Conservation (phyloP, 2,329 filamentous ascomycete species). For the Penicillium freii region DNA sequence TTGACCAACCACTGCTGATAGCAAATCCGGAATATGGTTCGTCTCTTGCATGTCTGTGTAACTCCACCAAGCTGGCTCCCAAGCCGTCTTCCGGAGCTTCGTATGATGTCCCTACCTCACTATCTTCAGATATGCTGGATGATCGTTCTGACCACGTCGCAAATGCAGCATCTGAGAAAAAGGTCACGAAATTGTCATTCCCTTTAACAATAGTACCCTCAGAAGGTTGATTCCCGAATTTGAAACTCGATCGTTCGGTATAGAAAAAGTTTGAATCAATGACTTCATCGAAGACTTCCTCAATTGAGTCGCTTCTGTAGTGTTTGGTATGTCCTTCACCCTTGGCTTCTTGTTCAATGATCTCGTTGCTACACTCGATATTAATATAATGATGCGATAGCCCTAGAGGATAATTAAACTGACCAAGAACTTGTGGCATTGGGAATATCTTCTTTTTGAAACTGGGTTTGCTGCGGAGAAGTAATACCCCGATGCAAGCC, state of each 20-base stretch:
- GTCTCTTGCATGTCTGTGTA: background rate
- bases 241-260: background rate
- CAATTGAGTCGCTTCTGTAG: background rate
- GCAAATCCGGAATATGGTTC: slow-evolving; percentile 5
- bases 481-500: background rate
- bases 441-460: background rate
- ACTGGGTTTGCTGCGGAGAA: background rate
- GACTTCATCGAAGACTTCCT: background rate
- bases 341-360: background rate
- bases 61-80: background rate
- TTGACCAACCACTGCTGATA: slow-evolving; percentile 19
- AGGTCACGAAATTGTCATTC: background rate
- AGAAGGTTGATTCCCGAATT: background rate
- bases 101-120: background rate
- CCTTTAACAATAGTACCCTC: background rate
- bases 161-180: background rate
- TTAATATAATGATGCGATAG: background rate
- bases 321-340: background rate
- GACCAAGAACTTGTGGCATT: background rate
- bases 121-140: background rate
- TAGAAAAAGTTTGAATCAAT: slow-evolving; percentile 6
- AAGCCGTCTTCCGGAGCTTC: background rate
- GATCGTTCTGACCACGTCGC: background rate
- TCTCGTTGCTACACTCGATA: background rate
- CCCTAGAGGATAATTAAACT: too few relatives aligned